A percentile compares a stretch with the other conserved stretches of the same genome.
Conservation (phyloP, 1,284 basidiomycete genomes). For the Athelia psychrophila region DNA sequence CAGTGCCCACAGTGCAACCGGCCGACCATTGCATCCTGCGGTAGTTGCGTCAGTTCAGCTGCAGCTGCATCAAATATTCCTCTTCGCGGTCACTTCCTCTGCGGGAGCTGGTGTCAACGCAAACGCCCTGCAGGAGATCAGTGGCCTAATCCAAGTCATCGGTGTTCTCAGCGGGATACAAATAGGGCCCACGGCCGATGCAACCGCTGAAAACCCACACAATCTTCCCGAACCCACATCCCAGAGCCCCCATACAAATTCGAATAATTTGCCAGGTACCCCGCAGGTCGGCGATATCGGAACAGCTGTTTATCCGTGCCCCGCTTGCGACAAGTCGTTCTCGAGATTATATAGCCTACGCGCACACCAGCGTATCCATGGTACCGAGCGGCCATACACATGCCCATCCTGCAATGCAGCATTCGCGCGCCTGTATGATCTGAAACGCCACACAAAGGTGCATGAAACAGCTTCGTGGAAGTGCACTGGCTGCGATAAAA, state of each 20-base stretch:
- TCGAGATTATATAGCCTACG: conserved; percentile 64
- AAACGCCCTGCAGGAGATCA: conserved; percentile 65
- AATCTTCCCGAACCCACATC: conserved; percentile 30
- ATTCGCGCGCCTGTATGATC: conserved; percentile 73
- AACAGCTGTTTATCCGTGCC: conserved; percentile 74
- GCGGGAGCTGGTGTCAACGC: conserved; percentile 49
- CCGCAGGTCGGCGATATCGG: conserved; percentile 47
- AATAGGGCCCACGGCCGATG: conserved; percentile 48
- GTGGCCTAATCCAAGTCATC: conserved; percentile 72
- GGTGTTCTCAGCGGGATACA: conserved; percentile 72
- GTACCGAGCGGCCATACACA: conserved; percentile 58
- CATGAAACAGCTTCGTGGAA: conserved; percentile 70
- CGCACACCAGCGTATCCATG: conserved; percentile 62
- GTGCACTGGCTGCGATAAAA: conserved; percentile 66
- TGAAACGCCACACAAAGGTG: conserved; percentile 66
- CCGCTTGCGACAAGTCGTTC: conserved; percentile 63
- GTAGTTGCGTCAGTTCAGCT: conserved; percentile 64
- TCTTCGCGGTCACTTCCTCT: conserved; percentile 70
- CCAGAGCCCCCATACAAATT: conserved; percentile 21
- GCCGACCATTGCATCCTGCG: conserved; percentile 46
- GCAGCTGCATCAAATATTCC: conserved; percentile 69
- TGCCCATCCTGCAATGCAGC: conserved; percentile 65
- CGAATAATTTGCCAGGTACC: conserved; percentile 13
- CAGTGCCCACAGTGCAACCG: conserved; percentile 27
- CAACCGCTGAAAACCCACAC: conserved; percentile 5